These are phyloP conservation scores for Leucocoprinus birnbaumii DNA, from an alignment of 768 basidiomycete species.

Conservation along the genomic window DNA sequence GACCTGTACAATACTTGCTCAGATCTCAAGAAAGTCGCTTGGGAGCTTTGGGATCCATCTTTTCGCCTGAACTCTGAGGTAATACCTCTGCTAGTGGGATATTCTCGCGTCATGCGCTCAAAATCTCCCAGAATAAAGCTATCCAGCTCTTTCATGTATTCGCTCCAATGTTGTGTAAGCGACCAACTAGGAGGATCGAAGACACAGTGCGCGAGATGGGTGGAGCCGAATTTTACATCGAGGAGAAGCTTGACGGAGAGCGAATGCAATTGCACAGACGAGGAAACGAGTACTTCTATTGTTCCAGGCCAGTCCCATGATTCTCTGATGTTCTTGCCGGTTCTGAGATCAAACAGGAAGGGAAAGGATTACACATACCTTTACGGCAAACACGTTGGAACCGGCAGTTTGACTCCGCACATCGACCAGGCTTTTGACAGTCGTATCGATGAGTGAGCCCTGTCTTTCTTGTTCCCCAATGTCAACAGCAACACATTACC, in stretches of 20 bases:
- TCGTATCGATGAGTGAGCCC: constrained; percentile 75
- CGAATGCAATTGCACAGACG: constrained; percentile 94
- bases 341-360: constrained; percentile 48
- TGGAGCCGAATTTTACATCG: constrained; percentile 77
- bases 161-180: constrained; percentile 93
- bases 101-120: background rate
- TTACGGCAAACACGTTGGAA: constrained; percentile 82
- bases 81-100: constrained; percentile 5
- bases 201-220: constrained; percentile 86
- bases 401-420: constrained; percentile 85
- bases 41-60: constrained; percentile 79
- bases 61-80: constrained; percentile 64
- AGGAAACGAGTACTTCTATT: constrained; percentile 89
- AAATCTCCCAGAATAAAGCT: constrained; percentile 63
- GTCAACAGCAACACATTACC: constrained; percentile 1
- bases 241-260: constrained; percentile 98
- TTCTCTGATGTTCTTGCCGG: background rate
- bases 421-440: constrained; percentile 76
- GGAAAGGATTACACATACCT: constrained; percentile 90
- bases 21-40: constrained; percentile 90
- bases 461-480: background rate
- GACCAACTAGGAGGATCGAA: constrained; percentile 77
- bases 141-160: constrained; percentile 85
- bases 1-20: constrained; percentile 96
- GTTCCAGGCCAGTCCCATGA: constrained; percentile 62